phyloP scores from a whole-genome alignment of 2,329 filamentous ascomycete species.

The Fonsecaea nubica region DNA sequence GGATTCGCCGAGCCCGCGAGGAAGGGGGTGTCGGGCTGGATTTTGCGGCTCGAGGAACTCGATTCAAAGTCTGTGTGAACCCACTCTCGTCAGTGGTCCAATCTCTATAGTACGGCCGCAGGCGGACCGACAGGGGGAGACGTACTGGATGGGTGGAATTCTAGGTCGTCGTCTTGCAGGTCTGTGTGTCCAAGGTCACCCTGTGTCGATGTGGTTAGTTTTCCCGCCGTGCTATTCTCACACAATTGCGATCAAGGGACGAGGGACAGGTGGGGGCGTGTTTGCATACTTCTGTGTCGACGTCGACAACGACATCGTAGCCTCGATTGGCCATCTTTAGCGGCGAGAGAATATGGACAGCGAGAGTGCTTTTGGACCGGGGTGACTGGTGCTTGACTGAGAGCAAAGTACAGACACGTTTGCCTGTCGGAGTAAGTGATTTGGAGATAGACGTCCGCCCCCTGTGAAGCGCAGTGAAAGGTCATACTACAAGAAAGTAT shows the following conservation, averaged over 20 bases:
- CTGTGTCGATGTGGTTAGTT: constrained; percentile 54
- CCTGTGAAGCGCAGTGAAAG: background rate
- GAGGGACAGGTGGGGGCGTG: constrained; percentile 4
- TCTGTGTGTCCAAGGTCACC: constrained; percentile 98
- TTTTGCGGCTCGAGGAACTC: constrained; percentile 57
- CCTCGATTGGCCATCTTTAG: constrained; percentile 77
- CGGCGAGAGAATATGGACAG: background rate
- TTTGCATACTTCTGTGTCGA: constrained; percentile 82
- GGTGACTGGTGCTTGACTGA: constrained; percentile 3
- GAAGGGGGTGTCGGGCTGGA: constrained; percentile 59
- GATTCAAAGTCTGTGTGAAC: constrained; percentile 70
- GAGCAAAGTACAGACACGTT: constrained; percentile 24
- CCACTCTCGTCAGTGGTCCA: background rate
- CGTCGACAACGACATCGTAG: constrained; percentile 97
- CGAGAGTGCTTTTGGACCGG: background rate
- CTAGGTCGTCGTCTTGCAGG: constrained; percentile 90
- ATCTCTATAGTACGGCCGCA: no score
- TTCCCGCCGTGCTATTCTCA: no score
- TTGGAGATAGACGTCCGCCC: background rate
- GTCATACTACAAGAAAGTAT: background rate
- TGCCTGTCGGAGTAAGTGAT: constrained; percentile 21
- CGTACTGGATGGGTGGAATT: constrained; percentile 90
- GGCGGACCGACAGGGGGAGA: background rate
- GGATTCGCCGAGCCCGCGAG: constrained; percentile 54
- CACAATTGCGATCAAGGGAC: background rate